Conservation (phyloP, 2,329 filamentous ascomycete species). For the Pseudogymnoascus sp. region DNA sequence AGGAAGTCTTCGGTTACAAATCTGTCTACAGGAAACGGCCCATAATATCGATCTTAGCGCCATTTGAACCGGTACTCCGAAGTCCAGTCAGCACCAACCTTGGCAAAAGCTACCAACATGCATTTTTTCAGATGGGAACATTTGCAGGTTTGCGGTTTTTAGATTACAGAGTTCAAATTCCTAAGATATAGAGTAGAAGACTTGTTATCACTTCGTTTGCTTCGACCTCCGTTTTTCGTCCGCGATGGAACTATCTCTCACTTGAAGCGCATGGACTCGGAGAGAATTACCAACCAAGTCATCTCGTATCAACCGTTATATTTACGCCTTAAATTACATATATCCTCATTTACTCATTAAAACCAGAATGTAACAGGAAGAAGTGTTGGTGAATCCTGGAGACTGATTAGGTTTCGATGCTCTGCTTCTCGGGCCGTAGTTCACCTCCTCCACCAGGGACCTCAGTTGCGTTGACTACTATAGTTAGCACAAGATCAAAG, state of each 20-base stretch:
- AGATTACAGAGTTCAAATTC: neutral
- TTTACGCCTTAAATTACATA: neutral
- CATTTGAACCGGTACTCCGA: neutral
- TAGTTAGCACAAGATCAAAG: neutral
- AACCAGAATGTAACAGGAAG: neutral
- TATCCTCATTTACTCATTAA: neutral
- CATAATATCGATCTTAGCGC: neutral
- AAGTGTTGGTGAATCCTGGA: neutral
- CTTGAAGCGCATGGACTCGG: neutral
- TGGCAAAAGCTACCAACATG: neutral
- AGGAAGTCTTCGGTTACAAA: neutral
- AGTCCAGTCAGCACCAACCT: neutral
- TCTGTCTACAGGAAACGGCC: neutral
- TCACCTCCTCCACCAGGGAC: neutral
- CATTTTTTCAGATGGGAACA: neutral
- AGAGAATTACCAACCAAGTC: neutral
- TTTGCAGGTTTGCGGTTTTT: neutral
- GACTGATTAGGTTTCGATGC: neutral
- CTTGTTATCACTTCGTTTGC: neutral
- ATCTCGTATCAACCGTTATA: neutral
- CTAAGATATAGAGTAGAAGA: neutral
- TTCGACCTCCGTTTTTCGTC: neutral
- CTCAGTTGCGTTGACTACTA: constrained; percentile 1
- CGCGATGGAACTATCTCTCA: neutral
- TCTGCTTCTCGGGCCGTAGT: neutral